Conservation (phyloP, 2,329 filamentous ascomycete species). For the Tricladium varicosporioides region DNA sequence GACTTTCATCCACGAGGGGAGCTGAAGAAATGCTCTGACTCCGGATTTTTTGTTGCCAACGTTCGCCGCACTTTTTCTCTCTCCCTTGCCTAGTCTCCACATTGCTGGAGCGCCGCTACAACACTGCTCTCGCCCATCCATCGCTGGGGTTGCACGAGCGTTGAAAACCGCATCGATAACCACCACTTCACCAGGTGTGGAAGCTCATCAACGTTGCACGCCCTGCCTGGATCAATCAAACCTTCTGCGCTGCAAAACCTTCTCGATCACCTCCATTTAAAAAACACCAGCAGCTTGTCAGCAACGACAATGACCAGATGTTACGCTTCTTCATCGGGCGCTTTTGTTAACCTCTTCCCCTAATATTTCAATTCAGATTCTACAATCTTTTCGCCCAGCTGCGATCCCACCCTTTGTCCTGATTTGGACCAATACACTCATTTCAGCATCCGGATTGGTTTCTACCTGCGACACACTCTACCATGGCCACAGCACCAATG, state of each 20-base stretch:
- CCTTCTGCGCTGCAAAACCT: constrained; percentile 4
- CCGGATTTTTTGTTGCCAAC: not conserved
- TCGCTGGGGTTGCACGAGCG: constrained; percentile 13
- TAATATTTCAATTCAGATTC: constrained; percentile 30
- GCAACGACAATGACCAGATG: constrained; percentile 38
- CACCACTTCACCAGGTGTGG: constrained; percentile 7
- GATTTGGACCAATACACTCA: constrained; percentile 31
- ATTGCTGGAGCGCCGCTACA: not conserved
- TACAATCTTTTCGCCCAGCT: constrained; percentile 30
- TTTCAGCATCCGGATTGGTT: constrained; percentile 25
- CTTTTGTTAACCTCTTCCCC: constrained; percentile 36
- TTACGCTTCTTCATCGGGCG: constrained; percentile 34
- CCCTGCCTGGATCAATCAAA: constrained; percentile 13
- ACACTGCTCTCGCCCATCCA: not conserved
- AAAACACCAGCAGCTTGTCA: constrained; percentile 24
- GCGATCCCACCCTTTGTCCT: constrained; percentile 31
- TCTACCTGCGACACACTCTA: constrained; percentile 14
- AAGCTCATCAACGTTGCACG: constrained; percentile 13
- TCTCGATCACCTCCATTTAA: constrained; percentile 3
- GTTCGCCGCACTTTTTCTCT: not conserved
- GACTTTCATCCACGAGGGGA: not conserved
- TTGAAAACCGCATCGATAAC: constrained; percentile 2
- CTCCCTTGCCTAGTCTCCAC: not conserved
- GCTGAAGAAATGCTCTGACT: constrained; percentile 2
- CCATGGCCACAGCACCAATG: constrained; percentile 47